Conservation (phyloP, 2,329 filamentous ascomycete genomes). For the Ceratocystis alfenasii region DNA sequence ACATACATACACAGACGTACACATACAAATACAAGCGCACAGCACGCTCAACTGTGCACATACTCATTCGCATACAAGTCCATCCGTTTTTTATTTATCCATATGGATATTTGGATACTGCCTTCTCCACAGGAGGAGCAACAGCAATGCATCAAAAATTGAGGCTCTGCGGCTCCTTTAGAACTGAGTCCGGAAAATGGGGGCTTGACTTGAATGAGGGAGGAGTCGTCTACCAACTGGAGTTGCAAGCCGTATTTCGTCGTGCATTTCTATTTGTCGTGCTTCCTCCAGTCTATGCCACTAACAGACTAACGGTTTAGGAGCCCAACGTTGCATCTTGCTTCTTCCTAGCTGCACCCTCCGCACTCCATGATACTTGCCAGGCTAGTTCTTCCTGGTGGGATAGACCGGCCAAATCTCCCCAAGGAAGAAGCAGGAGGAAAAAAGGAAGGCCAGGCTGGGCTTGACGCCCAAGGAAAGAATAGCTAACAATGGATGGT, state of each 20-base stretch:
- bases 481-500: background rate
- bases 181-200: background rate
- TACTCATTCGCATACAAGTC: background rate
- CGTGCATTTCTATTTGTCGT: background rate
- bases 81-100: background rate
- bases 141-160: constrained; percentile 10
- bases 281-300: background rate
- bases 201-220: background rate
- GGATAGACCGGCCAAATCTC: background rate
- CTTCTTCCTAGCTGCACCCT: background rate
- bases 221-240: background rate
- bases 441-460: background rate
- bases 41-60: background rate
- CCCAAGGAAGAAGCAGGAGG: background rate
- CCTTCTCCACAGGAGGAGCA: background rate
- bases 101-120: background rate
- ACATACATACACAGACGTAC: background rate
- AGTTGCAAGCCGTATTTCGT: background rate
- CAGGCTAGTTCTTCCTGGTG: background rate
- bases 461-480: background rate
- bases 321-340: background rate
- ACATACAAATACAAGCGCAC: background rate
- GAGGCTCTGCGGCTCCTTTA: constrained; percentile 15
- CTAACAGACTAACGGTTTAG: background rate
- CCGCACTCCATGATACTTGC: background rate